phyloP scores from a whole-genome alignment of 148 eudicot species.

The Chenopodium berlandieri region DNA sequence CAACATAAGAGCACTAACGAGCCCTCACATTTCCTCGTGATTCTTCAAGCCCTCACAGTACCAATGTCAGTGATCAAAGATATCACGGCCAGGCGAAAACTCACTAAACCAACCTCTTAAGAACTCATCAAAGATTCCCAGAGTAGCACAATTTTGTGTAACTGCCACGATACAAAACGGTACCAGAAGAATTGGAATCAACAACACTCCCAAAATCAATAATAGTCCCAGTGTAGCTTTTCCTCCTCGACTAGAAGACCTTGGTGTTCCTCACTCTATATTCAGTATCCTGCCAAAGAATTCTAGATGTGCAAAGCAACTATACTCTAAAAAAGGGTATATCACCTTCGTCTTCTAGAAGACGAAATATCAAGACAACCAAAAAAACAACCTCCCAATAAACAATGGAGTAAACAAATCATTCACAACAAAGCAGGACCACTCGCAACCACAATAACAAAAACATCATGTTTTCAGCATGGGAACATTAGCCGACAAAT shows the following conservation, averaged over 20 bases:
- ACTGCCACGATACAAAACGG: neutral
- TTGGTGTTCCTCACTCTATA: neutral
- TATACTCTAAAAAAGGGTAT: neutral
- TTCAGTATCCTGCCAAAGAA: neutral
- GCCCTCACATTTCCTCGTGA: neutral
- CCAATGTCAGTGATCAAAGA: neutral
- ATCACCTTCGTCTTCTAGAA: neutral
- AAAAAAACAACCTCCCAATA: neutral
- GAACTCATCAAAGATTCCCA: neutral
- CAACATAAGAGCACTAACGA: too few relatives aligned
- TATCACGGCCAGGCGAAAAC: neutral
- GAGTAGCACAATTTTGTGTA: neutral
- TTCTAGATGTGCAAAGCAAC: neutral
- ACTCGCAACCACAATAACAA: too few relatives aligned
- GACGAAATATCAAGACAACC: neutral
- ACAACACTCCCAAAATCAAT: too few relatives aligned
- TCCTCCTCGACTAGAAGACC: neutral
- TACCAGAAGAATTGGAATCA: too few relatives aligned
- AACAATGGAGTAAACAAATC: neutral
- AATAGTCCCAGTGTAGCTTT: neutral
- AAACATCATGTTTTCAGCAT: neutral
- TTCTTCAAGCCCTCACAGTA: neutral
- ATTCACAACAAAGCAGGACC: too few relatives aligned
- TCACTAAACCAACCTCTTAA: neutral
- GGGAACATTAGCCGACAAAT: too few relatives aligned